Evolutionary conservation across 345 rosid species (phyloP).

Genomic region (Euphorbia pulcherrima): DNA sequence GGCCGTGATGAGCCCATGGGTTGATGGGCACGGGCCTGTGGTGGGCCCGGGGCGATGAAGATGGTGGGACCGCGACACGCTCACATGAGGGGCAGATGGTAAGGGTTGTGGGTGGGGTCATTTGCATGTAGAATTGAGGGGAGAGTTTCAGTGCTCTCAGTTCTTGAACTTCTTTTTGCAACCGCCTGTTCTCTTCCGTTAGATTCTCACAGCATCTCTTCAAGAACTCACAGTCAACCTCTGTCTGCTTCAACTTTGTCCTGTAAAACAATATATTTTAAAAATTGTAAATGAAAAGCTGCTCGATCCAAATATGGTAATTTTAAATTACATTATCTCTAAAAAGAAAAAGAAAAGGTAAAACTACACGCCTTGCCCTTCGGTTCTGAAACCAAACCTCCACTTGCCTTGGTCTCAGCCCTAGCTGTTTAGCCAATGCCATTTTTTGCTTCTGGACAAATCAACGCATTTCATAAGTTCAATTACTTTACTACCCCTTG

Average conservation of each 20-base stretch:
- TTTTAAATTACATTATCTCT: too few relatives aligned
- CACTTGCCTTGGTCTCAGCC: conserved; percentile 31
- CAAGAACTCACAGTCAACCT: conserved; percentile 94
- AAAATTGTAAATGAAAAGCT: conserved; percentile 7
- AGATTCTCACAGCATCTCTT: conserved; percentile 94
- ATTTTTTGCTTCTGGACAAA: conserved; percentile 71
- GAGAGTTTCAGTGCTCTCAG: conserved; percentile 91
- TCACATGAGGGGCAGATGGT: conserved; percentile 99
- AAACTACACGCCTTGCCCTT: conserved; percentile 36
- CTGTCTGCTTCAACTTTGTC: conserved; percentile 97
- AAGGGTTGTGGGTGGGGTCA: conserved; percentile 96
- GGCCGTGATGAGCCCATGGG: conserved; percentile 42
- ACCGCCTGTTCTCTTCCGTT: conserved; percentile 90
- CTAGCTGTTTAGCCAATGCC: conserved; percentile 59
- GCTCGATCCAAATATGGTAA: background rate
- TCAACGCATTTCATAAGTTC: background rate
- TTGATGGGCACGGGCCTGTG: conserved; percentile 11
- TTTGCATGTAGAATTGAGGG: conserved; percentile 97
- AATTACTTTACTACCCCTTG: conserved; percentile 23
- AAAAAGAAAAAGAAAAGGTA: too few relatives aligned
- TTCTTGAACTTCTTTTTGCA: conserved; percentile 93
- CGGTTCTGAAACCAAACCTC: conserved; percentile 42
- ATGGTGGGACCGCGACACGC: conserved; percentile 71
- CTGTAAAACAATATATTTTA: conserved; percentile 35
- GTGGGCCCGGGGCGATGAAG: conserved; percentile 28